Base-by-base conservation (phyloP, 768 basidiomycete genomes). In the Boletus fagicola region DNA sequence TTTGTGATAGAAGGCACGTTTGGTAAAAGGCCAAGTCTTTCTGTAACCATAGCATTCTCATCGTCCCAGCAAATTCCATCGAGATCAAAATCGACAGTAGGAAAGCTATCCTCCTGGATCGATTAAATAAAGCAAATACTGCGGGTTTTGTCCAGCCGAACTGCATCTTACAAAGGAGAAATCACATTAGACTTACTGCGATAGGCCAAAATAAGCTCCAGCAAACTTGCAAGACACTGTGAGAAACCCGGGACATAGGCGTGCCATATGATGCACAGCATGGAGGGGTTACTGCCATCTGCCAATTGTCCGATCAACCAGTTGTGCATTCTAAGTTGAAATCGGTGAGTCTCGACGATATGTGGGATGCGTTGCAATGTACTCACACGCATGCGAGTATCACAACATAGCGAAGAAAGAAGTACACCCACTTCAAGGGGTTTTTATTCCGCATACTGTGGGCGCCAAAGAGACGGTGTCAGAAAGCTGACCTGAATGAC, bases 351-450 rank as follows among this genome's bases (percentile, higher is more conserved):
- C 16, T 30, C 24, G 22, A 5, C 18, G 5, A 43, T 10, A 13
- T 26, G 13, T 12, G 5, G 10, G 36, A 45, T 5, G 16, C 1
- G 5, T 28, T 30, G 24, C 0, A 20, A 43, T 26, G 11, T 28
- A 58, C 68, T 68, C 35, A 70, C 68, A 60, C 4, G 13, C 62
- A 65, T 33, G 54, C 58, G 6, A 56, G 20, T 35, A 72, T 49
- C 8, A 54, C 50, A 39, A 51, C 42, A 54, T 72, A 71, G n/a
- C 60, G 69, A 56, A 70, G 55, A 49, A 62, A 61, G 18, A 69
- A 30, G 35, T 69, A 72, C 15, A 66, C 15, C 74, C 74, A 75
- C 53, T 70, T 75, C 35, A 66, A 61, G 5, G 57, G 51, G 12
- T 46, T 63, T n/a, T 15, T 51, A 30, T 61, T 61, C 10, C 57